These are phyloP conservation scores for Metschnikowia sp. DNA, from an alignment of 805 yeast genomes.

Conservation along the genomic window DNA sequence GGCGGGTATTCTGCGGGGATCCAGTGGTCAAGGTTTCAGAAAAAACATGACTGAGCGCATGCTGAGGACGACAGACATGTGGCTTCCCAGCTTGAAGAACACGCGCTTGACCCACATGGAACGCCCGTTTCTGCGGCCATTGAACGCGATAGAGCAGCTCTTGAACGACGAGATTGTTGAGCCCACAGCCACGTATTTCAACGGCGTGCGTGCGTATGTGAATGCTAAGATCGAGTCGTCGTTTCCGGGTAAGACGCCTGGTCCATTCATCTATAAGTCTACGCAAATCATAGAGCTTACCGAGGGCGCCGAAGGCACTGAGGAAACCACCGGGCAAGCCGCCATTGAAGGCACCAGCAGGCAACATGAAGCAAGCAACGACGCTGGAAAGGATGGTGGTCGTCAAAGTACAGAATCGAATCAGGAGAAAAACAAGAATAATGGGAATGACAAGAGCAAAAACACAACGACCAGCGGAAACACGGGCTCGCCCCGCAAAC, in stretches of 20 bases:
- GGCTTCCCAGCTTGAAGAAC: conserved; percentile 58
- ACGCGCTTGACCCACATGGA: conserved; percentile 48
- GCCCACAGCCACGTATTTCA: conserved; percentile 40
- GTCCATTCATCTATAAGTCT: conserved; percentile 4
- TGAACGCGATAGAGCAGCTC: conserved; percentile 42
- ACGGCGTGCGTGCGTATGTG: background rate
- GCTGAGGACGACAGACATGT: conserved; percentile 55
- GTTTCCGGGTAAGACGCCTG: background rate
- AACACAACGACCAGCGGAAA: no score
- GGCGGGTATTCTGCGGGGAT: background rate
- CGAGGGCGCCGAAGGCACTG: background rate
- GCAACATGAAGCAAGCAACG: background rate
- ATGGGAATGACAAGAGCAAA: no score
- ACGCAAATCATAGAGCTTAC: conserved; percentile 4
- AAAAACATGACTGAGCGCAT: conserved; percentile 48
- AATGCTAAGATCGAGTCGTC: conserved; percentile 4
- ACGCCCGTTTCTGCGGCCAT: conserved; percentile 50
- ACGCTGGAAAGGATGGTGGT: no score
- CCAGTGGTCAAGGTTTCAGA: conserved; percentile 42
- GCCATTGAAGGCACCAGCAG: background rate
- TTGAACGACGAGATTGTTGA: conserved; percentile 22
- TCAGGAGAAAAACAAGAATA: no score
- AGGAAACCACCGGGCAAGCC: background rate
- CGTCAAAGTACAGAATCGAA: no score
- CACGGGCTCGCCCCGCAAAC: no score